Evolutionary conservation across 768 basidiomycete species (phyloP), one percentile per base, ranked within the genome.

Genomic region (Mycena capillaripes): DNA sequence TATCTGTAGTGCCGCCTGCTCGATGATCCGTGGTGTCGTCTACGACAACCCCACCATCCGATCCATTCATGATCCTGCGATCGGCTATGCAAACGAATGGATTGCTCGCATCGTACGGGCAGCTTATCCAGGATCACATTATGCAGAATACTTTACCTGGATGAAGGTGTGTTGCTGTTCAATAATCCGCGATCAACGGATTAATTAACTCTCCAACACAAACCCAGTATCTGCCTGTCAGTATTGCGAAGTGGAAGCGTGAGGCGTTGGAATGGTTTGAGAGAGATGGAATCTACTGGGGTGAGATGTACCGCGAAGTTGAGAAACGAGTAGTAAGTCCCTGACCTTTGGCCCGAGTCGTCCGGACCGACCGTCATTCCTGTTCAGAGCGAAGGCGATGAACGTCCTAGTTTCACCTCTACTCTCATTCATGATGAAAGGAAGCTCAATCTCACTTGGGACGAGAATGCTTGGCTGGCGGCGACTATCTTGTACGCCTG

Each of bases 91-190:
- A 42, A 70, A 73, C 50, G 75, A 77, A 40, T 79, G 80, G 23
- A 72, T 79, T 14, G 61, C 68, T 21, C 77, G 82, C 6, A 64
- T 83, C 42, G 78, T 77, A 34, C 72, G 71, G 7, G 81, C 84
- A 2, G 78, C 77, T 8, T 77, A 76, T 52, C 84, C 83, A 23
- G 84, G 83, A 14, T 76, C 77, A 16, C 78, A 81, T 69, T 36
- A 80, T 27, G 82, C 83, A 21, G 83, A 84, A 61, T 77, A 79
- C 48, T 82, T 84, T 56, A 73, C 81, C 2, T 82, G 79, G 77
- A 77, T 84, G 78, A 71, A 74, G 59, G 34, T 36, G 34, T 36
- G 34, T 36, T 36, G 34, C 34, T 36, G 34, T 36, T 36, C 34
- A 36, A 36, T 36, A 36, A 36, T 36, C 7, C 7, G 34, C 34